Evolutionary conservation across 2,329 filamentous ascomycete genomes (phyloP).

Genomic region (Alternaria brassicae): DNA sequence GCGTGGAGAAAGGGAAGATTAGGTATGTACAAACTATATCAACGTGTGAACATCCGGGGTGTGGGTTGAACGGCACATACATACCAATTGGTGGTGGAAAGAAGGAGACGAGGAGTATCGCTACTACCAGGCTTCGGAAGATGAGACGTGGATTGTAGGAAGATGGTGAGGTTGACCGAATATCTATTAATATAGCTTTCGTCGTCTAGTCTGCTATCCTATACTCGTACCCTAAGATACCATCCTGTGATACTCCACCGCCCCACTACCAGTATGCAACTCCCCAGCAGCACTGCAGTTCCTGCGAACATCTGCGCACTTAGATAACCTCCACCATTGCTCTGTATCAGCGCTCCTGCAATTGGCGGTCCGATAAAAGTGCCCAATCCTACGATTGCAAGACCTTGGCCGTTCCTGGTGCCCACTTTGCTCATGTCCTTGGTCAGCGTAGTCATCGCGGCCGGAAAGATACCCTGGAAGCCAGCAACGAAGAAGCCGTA

Average conservation of each 20-base stretch:
- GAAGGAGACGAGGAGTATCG: neutral
- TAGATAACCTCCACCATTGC: constrained; percentile 51
- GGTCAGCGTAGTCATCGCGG: constrained; percentile 53
- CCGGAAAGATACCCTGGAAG: constrained; percentile 56
- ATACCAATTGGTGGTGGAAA: constrained; percentile 8
- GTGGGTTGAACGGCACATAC: constrained; percentile 26
- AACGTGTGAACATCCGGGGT: constrained; percentile 30
- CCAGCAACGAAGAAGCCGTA: constrained; percentile 56
- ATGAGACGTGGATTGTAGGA: neutral
- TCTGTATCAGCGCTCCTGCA: constrained; percentile 56
- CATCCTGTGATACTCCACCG: constrained; percentile 42
- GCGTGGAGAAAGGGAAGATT: constrained; percentile 34
- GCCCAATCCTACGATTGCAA: constrained; percentile 55
- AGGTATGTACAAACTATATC: constrained; percentile 33
- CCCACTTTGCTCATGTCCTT: constrained; percentile 57
- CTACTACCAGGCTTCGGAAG: neutral
- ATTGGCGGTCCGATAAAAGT: constrained; percentile 57
- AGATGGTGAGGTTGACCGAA: neutral
- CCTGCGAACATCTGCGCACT: constrained; percentile 54
- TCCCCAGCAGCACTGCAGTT: constrained; percentile 39
- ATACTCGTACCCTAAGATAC: constrained; percentile 33
- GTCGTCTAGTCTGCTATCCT: neutral
- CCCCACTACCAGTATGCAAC: constrained; percentile 37
- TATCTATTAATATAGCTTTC: neutral
- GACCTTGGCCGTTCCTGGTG: constrained; percentile 58